Evolutionary conservation across 1,139 yeast genomes (phyloP).

Genomic region (Waltiozyma sp.): DNA sequence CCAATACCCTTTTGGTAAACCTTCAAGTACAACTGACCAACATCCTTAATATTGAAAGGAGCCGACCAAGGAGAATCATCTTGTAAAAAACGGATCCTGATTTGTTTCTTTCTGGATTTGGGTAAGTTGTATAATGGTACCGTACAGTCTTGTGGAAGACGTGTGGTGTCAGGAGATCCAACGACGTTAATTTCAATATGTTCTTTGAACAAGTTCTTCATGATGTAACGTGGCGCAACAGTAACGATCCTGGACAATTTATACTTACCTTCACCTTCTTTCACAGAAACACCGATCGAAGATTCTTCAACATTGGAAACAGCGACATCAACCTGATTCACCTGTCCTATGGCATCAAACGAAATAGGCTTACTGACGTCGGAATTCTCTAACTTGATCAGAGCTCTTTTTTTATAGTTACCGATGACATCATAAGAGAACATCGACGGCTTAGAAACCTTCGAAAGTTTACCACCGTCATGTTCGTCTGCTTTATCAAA

Average conservation of each 20-base stretch:
- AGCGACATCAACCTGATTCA: conserved; percentile 53
- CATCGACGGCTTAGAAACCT: conserved; percentile 52
- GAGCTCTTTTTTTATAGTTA: conserved; percentile 58
- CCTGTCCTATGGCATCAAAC: conserved; percentile 85
- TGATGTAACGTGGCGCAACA: conserved; percentile 71
- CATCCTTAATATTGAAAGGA: conserved; percentile 72
- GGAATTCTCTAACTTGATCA: conserved; percentile 60
- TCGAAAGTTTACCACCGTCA: conserved; percentile 4
- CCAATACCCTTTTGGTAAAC: conserved; percentile 52
- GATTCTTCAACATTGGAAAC: conserved; percentile 51
- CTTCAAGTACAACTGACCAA: conserved; percentile 73
- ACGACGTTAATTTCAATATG: conserved; percentile 58
- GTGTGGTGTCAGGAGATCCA: conserved; percentile 41
- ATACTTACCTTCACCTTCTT: conserved; percentile 86
- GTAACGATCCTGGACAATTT: conserved; percentile 68
- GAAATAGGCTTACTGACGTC: conserved; percentile 69
- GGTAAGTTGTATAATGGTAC: conserved; percentile 61
- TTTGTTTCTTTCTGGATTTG: conserved; percentile 23
- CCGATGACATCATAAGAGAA: conserved; percentile 65
- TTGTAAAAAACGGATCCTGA: conserved; percentile 40
- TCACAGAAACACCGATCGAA: conserved; percentile 62
- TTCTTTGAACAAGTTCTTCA: conserved; percentile 50
- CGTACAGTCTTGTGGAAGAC: conserved; percentile 37
- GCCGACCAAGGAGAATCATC: conserved; percentile 70
- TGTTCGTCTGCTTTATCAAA: conserved; percentile 20